These are phyloP conservation scores for Ceratocystis colombiana DNA, from an alignment of 2,329 filamentous ascomycete genomes.

Conservation along the genomic window DNA sequence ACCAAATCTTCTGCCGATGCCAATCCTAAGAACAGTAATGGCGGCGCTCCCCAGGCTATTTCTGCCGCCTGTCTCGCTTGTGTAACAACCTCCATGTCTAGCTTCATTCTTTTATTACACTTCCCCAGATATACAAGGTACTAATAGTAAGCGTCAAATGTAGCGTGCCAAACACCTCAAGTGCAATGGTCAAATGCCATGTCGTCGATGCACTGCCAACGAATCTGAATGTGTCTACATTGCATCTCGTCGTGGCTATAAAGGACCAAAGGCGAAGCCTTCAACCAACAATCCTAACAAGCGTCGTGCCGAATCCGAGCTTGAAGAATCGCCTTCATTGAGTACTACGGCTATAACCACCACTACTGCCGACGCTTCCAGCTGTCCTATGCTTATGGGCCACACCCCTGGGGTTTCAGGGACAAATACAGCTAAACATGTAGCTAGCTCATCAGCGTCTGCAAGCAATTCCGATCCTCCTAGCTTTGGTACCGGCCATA, in stretches of 20 bases:
- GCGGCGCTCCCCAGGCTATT: constrained; percentile 29
- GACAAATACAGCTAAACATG: constrained; percentile 24
- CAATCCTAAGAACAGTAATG: background rate
- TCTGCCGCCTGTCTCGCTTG: constrained; percentile 47
- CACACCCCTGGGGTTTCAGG: constrained; percentile 31
- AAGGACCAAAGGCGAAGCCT: constrained; percentile 48
- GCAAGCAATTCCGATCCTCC: constrained; percentile 1
- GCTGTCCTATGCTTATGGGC: constrained; percentile 39
- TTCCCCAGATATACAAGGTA: background rate
- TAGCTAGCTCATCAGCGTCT: constrained; percentile 21
- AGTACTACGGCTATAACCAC: constrained; percentile 15
- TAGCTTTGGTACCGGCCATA: background rate
- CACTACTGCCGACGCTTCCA: constrained; percentile 29
- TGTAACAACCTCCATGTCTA: constrained; percentile 35
- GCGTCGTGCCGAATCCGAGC: constrained; percentile 23
- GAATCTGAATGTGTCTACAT: constrained; percentile 59
- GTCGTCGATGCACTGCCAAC: constrained; percentile 53
- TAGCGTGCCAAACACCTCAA: constrained; percentile 61
- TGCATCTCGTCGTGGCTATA: constrained; percentile 64
- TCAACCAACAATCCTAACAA: constrained; percentile 36
- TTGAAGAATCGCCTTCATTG: constrained; percentile 17
- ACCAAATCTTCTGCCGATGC: background rate
- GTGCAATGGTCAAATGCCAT: constrained; percentile 61
- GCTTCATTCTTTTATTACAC: constrained; percentile 12
- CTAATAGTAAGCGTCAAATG: background rate